Conservation (phyloP, 2,329 filamentous ascomycete genomes). For the Ascochyta pisi region DNA sequence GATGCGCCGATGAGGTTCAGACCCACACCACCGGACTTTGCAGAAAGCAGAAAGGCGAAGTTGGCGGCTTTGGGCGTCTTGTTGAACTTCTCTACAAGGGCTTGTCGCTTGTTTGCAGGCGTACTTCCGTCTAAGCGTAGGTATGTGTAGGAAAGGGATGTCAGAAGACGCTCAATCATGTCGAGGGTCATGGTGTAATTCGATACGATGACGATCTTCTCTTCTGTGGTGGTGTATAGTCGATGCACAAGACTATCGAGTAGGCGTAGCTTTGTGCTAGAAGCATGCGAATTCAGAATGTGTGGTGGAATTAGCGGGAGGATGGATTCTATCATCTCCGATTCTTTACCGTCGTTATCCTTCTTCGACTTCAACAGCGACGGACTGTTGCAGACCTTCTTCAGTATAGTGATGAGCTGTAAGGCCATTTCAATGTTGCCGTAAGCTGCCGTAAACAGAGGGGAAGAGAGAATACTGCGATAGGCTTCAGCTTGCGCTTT, state of each 20-base stretch:
- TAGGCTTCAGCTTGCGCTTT: conserved; percentile 66
- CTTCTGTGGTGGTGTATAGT: conserved; percentile 66
- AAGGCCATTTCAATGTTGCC: conserved; percentile 68
- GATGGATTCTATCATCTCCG: conserved; percentile 52
- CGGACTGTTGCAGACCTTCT: conserved; percentile 77
- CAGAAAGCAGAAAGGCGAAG: conserved; percentile 75
- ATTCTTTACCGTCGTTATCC: conserved; percentile 56
- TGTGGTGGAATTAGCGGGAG: conserved; percentile 63
- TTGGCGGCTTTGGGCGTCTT: conserved; percentile 60
- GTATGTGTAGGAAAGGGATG: conserved; percentile 65
- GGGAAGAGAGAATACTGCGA: conserved; percentile 68
- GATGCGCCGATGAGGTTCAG: conserved; percentile 75
- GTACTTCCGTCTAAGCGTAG: conserved; percentile 75
- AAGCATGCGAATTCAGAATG: conserved; percentile 62
- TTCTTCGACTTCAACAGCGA: conserved; percentile 64
- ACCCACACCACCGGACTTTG: conserved; percentile 73
- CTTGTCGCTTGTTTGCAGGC: conserved; percentile 68
- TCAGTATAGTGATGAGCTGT: conserved; percentile 74
- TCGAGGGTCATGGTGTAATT: conserved; percentile 78
- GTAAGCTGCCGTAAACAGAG: conserved; percentile 67
- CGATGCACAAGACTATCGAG: conserved; percentile 70
- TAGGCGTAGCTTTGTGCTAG: conserved; percentile 71
- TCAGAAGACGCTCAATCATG: conserved; percentile 67
- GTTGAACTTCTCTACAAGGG: conserved; percentile 75
- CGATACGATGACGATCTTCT: conserved; percentile 78